These are phyloP conservation scores for Hymenoscyphus linearis DNA, from an alignment of 2,329 filamentous ascomycete genomes.

Conservation along the genomic window DNA sequence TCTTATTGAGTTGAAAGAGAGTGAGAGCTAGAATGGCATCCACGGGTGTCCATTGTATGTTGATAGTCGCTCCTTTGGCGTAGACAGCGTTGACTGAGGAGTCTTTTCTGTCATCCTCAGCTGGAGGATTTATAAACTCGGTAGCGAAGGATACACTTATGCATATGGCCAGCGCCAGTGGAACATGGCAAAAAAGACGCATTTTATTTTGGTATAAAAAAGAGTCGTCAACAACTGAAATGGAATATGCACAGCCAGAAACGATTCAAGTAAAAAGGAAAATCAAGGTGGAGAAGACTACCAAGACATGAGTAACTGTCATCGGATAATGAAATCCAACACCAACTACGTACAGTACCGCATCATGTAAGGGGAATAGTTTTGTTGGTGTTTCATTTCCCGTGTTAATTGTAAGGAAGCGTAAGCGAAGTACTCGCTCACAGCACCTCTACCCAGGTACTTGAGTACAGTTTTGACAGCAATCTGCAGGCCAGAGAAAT, in stretches of 20 bases:
- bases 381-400: neutral
- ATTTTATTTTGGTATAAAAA: no score
- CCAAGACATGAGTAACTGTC: neutral
- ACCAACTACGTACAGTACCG: no score
- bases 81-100: neutral
- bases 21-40: neutral
- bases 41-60: constrained; percentile 1
- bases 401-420: neutral
- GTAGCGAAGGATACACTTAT: neutral
- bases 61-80: neutral
- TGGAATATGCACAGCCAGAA: neutral
- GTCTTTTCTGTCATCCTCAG: neutral
- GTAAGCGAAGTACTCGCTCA: neutral
- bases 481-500: no score
- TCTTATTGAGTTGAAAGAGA: neutral
- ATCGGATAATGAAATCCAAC: neutral
- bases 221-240: neutral
- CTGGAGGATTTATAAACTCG: constrained; percentile 7
- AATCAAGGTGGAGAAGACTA: neutral
- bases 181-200: neutral
- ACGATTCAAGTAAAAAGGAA: neutral
- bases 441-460: no score
- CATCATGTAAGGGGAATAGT: no score
- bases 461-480: no score
- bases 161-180: neutral